Evolutionary conservation across 768 basidiomycete species (phyloP).

Genomic region (Clavaria fumosa): DNA sequence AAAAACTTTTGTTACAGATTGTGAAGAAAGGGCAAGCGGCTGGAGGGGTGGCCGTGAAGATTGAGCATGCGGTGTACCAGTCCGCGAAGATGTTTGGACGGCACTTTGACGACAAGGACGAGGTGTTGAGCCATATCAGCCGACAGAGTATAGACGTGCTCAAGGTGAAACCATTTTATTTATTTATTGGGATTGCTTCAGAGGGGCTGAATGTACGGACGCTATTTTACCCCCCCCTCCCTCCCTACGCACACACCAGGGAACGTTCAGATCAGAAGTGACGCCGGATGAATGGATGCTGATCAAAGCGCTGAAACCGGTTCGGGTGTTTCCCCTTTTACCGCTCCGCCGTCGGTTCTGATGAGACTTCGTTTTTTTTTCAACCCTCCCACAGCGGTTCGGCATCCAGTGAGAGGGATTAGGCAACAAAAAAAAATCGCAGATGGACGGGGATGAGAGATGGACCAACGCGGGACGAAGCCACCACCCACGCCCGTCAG

Average conservation of each 20-base stretch:
- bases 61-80: constrained; percentile 93
- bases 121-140: constrained; percentile 79
- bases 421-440: too few species aligned
- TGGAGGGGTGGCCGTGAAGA: constrained; percentile 94
- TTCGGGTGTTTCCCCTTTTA: constrained; percentile 21
- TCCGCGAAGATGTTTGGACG: constrained; percentile 91
- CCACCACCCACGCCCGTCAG: too few species aligned
- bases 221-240: too few species aligned
- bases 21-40: constrained; percentile 93
- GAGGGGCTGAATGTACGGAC: constrained; percentile 7
- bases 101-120: constrained; percentile 94
- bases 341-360: not conserved
- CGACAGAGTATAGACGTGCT: constrained; percentile 91
- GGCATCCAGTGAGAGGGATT: constrained; percentile 17
- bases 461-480: too few species aligned
- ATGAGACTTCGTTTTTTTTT: not conserved
- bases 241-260: too few species aligned
- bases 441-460: too few species aligned
- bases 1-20: constrained; percentile 29
- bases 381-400: constrained; percentile 15
- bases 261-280: constrained; percentile 78
- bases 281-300: constrained; percentile 86
- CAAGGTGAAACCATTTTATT: constrained; percentile 39
- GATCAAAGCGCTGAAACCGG: constrained; percentile 75
- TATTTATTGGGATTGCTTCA: not conserved